Conservation (phyloP, 768 basidiomycete species). For the Termitomyces sp. region DNA sequence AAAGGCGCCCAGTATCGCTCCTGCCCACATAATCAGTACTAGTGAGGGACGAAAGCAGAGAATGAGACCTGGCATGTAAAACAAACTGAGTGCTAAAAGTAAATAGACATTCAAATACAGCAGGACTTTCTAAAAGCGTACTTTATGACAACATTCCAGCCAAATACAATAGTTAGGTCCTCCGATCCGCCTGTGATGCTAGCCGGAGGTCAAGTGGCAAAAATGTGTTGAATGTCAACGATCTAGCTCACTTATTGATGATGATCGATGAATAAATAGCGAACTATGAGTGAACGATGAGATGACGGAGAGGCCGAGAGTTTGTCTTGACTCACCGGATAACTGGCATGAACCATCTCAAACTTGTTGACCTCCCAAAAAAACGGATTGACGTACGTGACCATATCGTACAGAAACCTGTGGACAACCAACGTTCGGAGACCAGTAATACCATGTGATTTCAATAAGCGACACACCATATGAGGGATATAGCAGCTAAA, state of each 20-base stretch:
- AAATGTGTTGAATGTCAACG: background rate
- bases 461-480: slow-evolving; percentile 48
- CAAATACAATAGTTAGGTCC: slow-evolving; percentile 61
- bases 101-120: background rate
- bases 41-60: background rate
- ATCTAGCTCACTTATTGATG: slow-evolving; percentile 47
- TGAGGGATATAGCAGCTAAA: slow-evolving; percentile 65
- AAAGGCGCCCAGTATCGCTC: slow-evolving; percentile 72
- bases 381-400: slow-evolving; percentile 43
- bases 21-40: slow-evolving; percentile 41
- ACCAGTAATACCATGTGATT: background rate
- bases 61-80: slow-evolving; percentile 34
- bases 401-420: slow-evolving; percentile 79
- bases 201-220: background rate
- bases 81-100: slow-evolving; percentile 21
- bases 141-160: slow-evolving; percentile 89
- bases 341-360: slow-evolving; percentile 30
- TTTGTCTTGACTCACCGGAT: slow-evolving; percentile 49
- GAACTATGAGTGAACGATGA: slow-evolving; percentile 42
- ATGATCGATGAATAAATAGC: slow-evolving; percentile 78
- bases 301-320: background rate
- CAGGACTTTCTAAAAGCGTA: slow-evolving; percentile 28
- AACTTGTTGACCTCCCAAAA: background rate
- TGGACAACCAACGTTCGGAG: background rate
- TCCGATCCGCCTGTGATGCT: slow-evolving; percentile 56